A percentile compares a stretch with the other conserved stretches of the same genome.
Conservation (phyloP, 371 early-diverging fungal genomes). For the Apophysomyces variabilis region DNA sequence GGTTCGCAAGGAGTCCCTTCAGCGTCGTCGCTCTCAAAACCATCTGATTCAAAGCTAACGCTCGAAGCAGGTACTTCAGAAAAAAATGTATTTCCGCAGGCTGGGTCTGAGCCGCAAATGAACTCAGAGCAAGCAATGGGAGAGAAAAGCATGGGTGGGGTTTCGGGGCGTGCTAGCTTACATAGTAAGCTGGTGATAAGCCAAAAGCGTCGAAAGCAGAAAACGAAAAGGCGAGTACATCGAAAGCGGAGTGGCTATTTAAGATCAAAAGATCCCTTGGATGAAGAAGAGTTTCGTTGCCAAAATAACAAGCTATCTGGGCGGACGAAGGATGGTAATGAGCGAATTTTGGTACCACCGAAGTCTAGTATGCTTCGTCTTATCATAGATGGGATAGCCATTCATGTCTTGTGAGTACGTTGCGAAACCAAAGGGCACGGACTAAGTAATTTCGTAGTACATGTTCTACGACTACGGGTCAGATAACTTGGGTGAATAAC, state of each 20-base stretch:
- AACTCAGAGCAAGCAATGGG: not conserved
- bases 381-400: conserved; percentile 68
- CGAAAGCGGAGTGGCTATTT: not conserved
- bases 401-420: conserved; percentile 65
- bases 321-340: conserved; percentile 21
- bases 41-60: not conserved
- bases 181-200: not conserved
- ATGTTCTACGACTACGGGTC: conserved; percentile 55
- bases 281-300: conserved; percentile 34
- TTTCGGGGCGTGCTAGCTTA: not conserved
- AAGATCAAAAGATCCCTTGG: conserved; percentile 5
- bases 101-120: not conserved
- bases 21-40: not conserved
- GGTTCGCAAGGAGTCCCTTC: not conserved
- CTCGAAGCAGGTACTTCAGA: not conserved
- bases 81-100: not conserved
- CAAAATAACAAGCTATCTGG: conserved; percentile 15
- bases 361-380: conserved; percentile 60
- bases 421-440: not conserved
- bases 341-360: conserved; percentile 48
- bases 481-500: conserved; percentile 71
- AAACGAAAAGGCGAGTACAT: conserved; percentile 11
- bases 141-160: not conserved
- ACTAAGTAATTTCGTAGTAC: conserved; percentile 39
- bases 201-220: not conserved